Evolutionary conservation across 208 protist genomes (phyloP), one percentile per base, ranked within the genome.

Genomic region (Trypanosoma brucei): DNA sequence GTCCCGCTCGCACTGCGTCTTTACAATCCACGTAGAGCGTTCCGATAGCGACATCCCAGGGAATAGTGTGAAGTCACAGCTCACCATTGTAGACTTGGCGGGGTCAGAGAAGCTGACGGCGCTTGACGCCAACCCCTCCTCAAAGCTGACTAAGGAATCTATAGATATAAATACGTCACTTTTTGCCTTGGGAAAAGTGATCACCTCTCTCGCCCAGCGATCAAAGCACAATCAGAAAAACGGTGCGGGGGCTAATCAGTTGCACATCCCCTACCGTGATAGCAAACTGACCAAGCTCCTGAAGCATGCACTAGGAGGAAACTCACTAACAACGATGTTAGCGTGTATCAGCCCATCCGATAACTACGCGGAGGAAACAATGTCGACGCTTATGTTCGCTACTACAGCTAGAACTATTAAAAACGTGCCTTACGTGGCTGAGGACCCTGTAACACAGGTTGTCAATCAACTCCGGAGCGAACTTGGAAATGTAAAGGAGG

Each of bases 161-260:
- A 89, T 94, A 49, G 89, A 96, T 22, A 97, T 97, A 69, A 97
- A 97, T 73, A 80, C 84, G 2, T 96, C 91, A 1, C 75, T 97
- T 40, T 81, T 96, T 34, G 78, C 91, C 2, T 69, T 97, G 1
- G 89, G 91, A 2, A 96, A 94, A 54, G 93, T 97, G n/a, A 96
- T 97, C 59, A 91, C 68, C 14, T 87, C 90, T 8, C 84, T 97
- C 3, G 61, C 73, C 1, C 62, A 59, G 11, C 7, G 48, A 9
- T 49, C 58, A 13, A 65, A 74, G 54, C 37, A 7, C 3, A 46
- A n/a, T 39, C 36, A 34, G 34, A 69, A 40, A 14, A 61, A 51
- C 33, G 40, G 49, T 3, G 9, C 50, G 1, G 7, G 9, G 8
- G 33, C 35, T 0, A 57, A 31, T 13, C n/a, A 35, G 3, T 65